Evolutionary conservation across 768 basidiomycete species (phyloP), one percentile per base, ranked within the genome.

Genomic region (Fomitopsis pulvina): DNA sequence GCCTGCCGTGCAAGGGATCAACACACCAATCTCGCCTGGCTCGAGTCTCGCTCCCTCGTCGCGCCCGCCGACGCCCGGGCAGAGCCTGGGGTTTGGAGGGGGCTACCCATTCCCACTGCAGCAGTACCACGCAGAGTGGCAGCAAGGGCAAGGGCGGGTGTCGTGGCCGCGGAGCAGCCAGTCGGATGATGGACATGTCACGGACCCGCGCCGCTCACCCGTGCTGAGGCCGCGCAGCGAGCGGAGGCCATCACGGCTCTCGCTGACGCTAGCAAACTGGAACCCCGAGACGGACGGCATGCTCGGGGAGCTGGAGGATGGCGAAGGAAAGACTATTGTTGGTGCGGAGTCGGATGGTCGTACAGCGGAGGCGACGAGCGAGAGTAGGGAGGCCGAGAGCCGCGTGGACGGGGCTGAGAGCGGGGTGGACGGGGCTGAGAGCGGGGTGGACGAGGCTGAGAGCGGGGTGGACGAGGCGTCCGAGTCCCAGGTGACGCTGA

Each of bases 181-280:
- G 16, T 46, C 43, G 25, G 37, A 39, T 4, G 57, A 55, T 26
- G 55, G 48, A n/a, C 41, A 48, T 20, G 34, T 32, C 18, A 24
- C 20, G 8, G 48, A 38, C 25, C 16, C 22, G 38, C 25, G 40
- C 4, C 44, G 37, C 26, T 45, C 48, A 10, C 38, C 52, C 8
- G 24, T 42, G 22, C 27, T 42, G 37, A 16, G 44, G 14, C 32
- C 38, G 20, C 34, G 38, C 20, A 32, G 48, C 21, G 54, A 56
- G 45, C 45, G 58, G 7, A 34, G 57, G 37, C 55, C 53, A 30
- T 50, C 51, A 48, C 52, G 61, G 25, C 48, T 62, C 34, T 62
- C 61, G 49, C 50, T 62, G 38, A 60, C 57, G 41, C 54, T 62
- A 16, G 54, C 58, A 41, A 60, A 58, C 50, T 60, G 58, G 58